Base-by-base conservation (phyloP, 768 basidiomycete species). In the Macrolepiota dolichaula region DNA sequence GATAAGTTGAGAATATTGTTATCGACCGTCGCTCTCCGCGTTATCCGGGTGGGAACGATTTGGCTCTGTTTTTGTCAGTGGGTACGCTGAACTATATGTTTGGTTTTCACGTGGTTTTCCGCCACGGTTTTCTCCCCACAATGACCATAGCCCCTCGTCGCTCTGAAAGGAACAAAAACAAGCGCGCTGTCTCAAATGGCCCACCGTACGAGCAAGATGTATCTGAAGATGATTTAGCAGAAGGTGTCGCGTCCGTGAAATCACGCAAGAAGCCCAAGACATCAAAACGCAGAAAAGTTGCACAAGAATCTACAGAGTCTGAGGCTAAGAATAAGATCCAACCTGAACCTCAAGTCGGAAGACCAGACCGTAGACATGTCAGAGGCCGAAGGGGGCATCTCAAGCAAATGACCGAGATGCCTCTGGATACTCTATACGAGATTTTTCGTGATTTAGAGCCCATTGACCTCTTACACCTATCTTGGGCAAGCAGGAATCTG, bases 381-480 rank as follows among this genome's bases (percentile, higher is more conserved):
- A 67, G 60, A 42, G 66, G 68, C 7, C 65, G 55, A 32, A 57
- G 67, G 46, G 71, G 72, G n/a, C 63, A 70, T 25, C 60, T 72
- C 40, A 62, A 63, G 47, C 50, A 63, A 27, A 66, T 76, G 50
- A 71, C 68, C 11, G 74, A 76, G 57, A 68, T 76, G 55, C 74
- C 73, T 11, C 49, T 75, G 19, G 75, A 76, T 52, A 64, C 75
- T 6, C 64, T 75, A 19, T 63, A 70, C 9, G 71, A 82, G 71
- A 76, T 79, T 22, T 74, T 78, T 59, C 65, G 70, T 17, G 67
- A 75, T 35, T 68, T 81, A 7, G 62, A 72, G 36, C 77, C 79
- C 13, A 37, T 67, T 15, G 79, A 81, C 61, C 68, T 81, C 12
- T 68, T 82, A 17, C 68, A 71, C 58, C 68, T 81, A 3, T 72